A percentile compares a stretch with the other conserved stretches of the same genome.
Conservation (phyloP, 352 stramenopile species). For the Pythium aphanidermatum region DNA sequence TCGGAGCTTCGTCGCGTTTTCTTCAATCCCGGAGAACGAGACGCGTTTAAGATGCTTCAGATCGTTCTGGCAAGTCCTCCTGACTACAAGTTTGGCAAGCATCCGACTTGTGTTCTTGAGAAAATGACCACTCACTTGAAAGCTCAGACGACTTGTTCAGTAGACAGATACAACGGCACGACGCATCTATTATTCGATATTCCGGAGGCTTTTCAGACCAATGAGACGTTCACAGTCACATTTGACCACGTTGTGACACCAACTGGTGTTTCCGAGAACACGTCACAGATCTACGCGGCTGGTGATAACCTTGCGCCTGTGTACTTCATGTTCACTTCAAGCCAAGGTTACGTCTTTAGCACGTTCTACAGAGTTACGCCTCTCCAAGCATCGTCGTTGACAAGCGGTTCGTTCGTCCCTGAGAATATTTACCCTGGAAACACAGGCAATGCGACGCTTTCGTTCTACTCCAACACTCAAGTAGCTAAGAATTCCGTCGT, state of each 20-base stretch:
- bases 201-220: constrained; percentile 32
- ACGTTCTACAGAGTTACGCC: constrained; percentile 56
- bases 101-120: constrained; percentile 37
- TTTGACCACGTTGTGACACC: constrained; percentile 68
- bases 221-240: constrained; percentile 56
- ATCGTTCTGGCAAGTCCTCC: constrained; percentile 65
- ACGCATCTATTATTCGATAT: constrained; percentile 71
- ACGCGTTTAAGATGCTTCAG: constrained; percentile 52
- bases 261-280: constrained; percentile 22
- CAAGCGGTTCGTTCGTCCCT: constrained; percentile 68
- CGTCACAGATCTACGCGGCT: constrained; percentile 40
- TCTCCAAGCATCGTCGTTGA: constrained; percentile 37
- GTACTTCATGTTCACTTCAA: constrained; percentile 74
- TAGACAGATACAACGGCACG: constrained; percentile 40
- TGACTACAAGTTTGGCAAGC: constrained; percentile 56
- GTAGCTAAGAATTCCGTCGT: constrained; percentile 47
- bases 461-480: constrained; percentile 65
- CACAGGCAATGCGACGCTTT: constrained; percentile 63
- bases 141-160: constrained; percentile 15
- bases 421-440: constrained; percentile 85
- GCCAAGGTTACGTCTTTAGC: constrained; percentile 59
- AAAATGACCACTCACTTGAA: constrained; percentile 6
- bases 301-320: constrained; percentile 53
- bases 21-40: constrained; percentile 19
- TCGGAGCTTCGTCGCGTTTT: constrained; percentile 66